Evolutionary conservation across 202 grass and related monocot genomes (phyloP), one percentile per base, ranked within the genome.

Genomic region (Zoysia matrella): DNA sequence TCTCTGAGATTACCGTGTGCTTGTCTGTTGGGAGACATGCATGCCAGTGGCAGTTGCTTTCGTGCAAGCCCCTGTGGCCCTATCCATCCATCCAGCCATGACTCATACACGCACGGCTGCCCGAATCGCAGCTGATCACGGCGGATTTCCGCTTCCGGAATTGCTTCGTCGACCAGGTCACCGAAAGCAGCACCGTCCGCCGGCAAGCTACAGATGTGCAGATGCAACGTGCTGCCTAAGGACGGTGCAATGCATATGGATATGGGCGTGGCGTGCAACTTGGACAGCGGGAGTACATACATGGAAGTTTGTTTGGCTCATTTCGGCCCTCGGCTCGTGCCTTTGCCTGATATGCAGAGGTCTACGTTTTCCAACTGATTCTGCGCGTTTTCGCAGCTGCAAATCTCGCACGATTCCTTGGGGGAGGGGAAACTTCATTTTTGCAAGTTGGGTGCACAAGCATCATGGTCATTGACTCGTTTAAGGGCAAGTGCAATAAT

Each of bases 41-140:
- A 36, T 36, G 30, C 30, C 18, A 46, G 14, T 84, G 51, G 9
- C 52, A 4, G 52, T 84, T 69, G 72, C 53, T 76, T 69, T 69
- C 73, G 14, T 50, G 53, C 13, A 36, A 36, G 30, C 30, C 30
- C 30, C 30, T 36, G 1, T 36, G 30, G 30, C 30, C 30, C 30
- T 36, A 36, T 60, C 57, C 18, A 7, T 18, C 16, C 57, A 18
- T 60, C n/a, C 55, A 16, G 7, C 6, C 53, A 3, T 56, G 15
- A 60, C 56, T 22, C n/a, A 6, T 60, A 8, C n/a, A 3, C 57
- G 30, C 57, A 18, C 57, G 30, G 30, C 16, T 46, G 69, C 39
- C 6, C 75, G 6, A 16, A n/a, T 15, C 52, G 36, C 22, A 22
- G 56, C 7, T 18, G n/a, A 22, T 60, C 9, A 10, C 45, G 52